Percentiles rank a stretch among this genome's conserved stretches.
phyloP scores from a whole-genome alignment of 1,139 yeast genomes.

The Geotrichum armillariae region DNA sequence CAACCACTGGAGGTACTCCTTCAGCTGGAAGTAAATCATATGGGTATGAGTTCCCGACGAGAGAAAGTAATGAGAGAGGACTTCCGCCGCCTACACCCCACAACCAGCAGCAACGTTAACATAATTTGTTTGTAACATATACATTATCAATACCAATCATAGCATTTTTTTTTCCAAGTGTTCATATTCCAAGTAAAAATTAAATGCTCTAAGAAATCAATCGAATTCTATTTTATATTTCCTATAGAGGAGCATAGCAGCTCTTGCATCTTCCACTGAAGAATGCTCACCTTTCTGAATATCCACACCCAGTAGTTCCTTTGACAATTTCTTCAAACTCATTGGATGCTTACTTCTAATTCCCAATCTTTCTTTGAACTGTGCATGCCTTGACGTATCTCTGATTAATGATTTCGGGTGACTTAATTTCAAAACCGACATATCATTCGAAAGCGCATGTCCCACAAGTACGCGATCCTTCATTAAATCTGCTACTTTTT shows the following conservation, averaged over 20 bases:
- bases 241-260: constrained; percentile 78
- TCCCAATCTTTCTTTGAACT: constrained; percentile 50
- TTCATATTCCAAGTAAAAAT: background rate
- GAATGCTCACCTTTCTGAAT: constrained; percentile 82
- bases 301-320: constrained; percentile 54
- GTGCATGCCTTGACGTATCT: constrained; percentile 69
- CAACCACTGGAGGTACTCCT: constrained; percentile 13
- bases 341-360: constrained; percentile 72
- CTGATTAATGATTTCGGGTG: constrained; percentile 66
- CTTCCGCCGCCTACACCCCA: constrained; percentile 13
- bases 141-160: too few relatives aligned
- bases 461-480: constrained; percentile 62
- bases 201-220: background rate
- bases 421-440: constrained; percentile 62
- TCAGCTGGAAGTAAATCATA: constrained; percentile 13
- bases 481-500: constrained; percentile 49
- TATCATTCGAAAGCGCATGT: constrained; percentile 80
- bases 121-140: background rate
- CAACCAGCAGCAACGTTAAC: constrained; percentile 12
- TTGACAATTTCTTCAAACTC: constrained; percentile 58
- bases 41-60: constrained; percentile 25
- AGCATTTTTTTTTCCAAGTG: too few relatives aligned
- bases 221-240: constrained; percentile 64
- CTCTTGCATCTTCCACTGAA: constrained; percentile 87
- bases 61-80: constrained; percentile 32